Percentiles rank a stretch among this genome's conserved stretches.
Conservation (phyloP, 345 rosid species). For the Heritiera fomes region DNA sequence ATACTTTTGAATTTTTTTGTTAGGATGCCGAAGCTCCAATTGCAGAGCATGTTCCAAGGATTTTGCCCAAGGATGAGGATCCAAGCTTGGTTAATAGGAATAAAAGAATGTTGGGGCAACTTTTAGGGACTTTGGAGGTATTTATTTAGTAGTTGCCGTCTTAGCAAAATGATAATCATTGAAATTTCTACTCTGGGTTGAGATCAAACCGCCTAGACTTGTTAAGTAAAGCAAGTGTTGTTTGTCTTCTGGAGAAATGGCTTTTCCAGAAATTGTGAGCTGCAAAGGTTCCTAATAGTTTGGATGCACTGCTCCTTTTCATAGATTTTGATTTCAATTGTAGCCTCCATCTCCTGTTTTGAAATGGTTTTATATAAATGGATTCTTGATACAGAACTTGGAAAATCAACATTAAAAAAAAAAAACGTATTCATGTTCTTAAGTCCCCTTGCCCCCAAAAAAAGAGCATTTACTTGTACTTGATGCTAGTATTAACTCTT, state of each 20-base stretch:
- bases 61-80: slow-evolving; percentile 88
- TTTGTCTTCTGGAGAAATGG: background rate
- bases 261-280: background rate
- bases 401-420: background rate
- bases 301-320: background rate
- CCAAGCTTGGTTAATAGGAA: slow-evolving; percentile 88
- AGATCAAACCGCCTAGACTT: background rate
- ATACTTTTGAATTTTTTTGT: slow-evolving; percentile 13
- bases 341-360: background rate
- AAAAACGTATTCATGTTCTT: background rate
- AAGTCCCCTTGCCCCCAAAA: background rate
- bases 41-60: slow-evolving; percentile 76
- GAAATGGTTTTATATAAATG: background rate
- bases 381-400: background rate
- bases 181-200: background rate
- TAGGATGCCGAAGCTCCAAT: slow-evolving; percentile 56
- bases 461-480: background rate
- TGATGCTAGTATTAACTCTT: background rate
- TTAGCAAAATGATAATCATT: background rate
- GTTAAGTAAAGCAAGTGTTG: background rate
- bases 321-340: background rate
- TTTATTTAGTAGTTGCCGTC: slow-evolving; percentile 14
- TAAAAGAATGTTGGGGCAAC: slow-evolving; percentile 95
- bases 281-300: background rate
- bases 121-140: slow-evolving; percentile 97